These are phyloP conservation scores for Suillus ampliporus DNA, from an alignment of 768 basidiomycete species.

Conservation along the genomic window DNA sequence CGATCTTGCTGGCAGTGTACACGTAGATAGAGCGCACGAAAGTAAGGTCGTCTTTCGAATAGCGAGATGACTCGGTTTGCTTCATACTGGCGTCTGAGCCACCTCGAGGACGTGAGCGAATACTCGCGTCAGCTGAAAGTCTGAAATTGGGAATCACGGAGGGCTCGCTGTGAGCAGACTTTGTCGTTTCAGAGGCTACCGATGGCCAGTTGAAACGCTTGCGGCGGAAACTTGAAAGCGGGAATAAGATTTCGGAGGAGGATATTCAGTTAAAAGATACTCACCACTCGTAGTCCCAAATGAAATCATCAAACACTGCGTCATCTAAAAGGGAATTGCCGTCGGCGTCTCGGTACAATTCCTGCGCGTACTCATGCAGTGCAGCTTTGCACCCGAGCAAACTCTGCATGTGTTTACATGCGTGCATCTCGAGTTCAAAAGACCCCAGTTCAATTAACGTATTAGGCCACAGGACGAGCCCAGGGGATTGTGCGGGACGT, in stretches of 20 bases:
- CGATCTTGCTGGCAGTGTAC: slow-evolving; percentile 53
- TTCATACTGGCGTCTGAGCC: slow-evolving; percentile 20
- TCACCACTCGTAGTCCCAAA: slow-evolving; percentile 46
- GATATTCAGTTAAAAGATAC: slow-evolving; percentile 4
- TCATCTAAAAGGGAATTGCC: slow-evolving; percentile 27
- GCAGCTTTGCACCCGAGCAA: slow-evolving; percentile 67
- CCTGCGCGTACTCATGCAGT: slow-evolving; percentile 53
- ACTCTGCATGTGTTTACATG: slow-evolving; percentile 71
- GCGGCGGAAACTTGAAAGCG: slow-evolving; percentile 60
- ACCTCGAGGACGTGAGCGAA: slow-evolving; percentile 13
- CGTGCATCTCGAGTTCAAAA: slow-evolving; percentile 73
- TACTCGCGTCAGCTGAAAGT: slow-evolving; percentile 23
- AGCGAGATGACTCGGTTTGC: slow-evolving; percentile 29
- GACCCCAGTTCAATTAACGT: slow-evolving; percentile 64
- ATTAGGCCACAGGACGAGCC: slow-evolving; percentile 62
- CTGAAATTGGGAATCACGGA: slow-evolving; percentile 11
- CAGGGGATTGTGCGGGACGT: slow-evolving; percentile 58
- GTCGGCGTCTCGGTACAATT: slow-evolving; percentile 34
- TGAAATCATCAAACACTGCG: slow-evolving; percentile 29
- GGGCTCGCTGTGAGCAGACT: neutral
- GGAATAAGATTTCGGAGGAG: slow-evolving; percentile 14
- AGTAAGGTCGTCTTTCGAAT: slow-evolving; percentile 45
- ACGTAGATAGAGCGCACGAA: slow-evolving; percentile 59
- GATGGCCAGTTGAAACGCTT: slow-evolving; percentile 73
- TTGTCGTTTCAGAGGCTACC: slow-evolving; percentile 39